Conservation (phyloP, 306 rosid species). For the Trifolium subterraneum region DNA sequence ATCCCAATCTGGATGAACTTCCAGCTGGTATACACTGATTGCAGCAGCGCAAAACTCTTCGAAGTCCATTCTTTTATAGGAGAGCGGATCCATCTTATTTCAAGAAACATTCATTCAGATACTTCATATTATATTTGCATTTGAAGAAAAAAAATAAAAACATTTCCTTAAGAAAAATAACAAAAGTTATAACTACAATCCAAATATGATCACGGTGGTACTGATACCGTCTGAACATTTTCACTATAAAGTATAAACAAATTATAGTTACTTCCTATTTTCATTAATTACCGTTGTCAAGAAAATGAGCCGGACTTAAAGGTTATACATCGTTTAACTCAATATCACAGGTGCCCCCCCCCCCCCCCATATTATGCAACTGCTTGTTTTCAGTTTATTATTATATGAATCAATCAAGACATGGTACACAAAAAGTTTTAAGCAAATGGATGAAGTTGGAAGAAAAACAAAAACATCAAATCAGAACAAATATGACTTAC, state of each 20-base stretch:
- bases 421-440: constrained; percentile 11
- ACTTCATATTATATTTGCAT: neutral
- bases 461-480: constrained; percentile 27
- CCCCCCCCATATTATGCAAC: neutral
- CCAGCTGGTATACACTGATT: constrained; percentile 84
- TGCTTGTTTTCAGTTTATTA: constrained; percentile 25
- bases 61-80: constrained; percentile 74
- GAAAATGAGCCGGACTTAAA: constrained; percentile 25
- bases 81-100: constrained; percentile 80
- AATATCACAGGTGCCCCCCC: neutral
- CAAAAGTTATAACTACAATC: constrained; percentile 8
- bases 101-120: constrained; percentile 40
- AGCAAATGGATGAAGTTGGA: constrained; percentile 10
- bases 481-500: constrained; percentile 56
- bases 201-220: constrained; percentile 3
- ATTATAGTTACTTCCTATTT: constrained; percentile 27
- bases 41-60: constrained; percentile 96
- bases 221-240: constrained; percentile 4
- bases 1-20: constrained; percentile 88
- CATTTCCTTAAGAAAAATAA: constrained; percentile 2
- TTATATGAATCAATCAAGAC: constrained; percentile 31
- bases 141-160: constrained; percentile 19
- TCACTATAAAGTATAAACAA: constrained; percentile 5
- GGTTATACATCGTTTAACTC: constrained; percentile 33
- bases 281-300: neutral